These are phyloP conservation scores for Mimosa pudica DNA, from an alignment of 306 rosid species.

Conservation along the genomic window DNA sequence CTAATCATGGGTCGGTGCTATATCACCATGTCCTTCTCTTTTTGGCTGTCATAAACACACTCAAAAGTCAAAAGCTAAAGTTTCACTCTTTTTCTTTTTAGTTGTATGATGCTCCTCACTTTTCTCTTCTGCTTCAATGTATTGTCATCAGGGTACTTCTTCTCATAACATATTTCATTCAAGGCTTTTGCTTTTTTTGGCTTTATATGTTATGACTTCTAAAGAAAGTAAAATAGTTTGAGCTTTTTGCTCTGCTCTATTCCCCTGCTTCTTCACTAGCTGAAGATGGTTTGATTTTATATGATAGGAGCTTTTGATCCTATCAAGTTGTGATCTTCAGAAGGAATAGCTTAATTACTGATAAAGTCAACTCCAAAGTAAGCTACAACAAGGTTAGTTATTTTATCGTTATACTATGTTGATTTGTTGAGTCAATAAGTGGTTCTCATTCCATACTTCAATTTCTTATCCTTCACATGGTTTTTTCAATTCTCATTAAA, in stretches of 20 bases:
- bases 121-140: slow-evolving; percentile 21
- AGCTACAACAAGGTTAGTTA: slow-evolving; percentile 37
- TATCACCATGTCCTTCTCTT: slow-evolving; percentile 55
- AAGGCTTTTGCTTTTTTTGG: slow-evolving; percentile 8
- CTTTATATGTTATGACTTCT: slow-evolving; percentile 7
- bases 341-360: slow-evolving; percentile 35
- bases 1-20: slow-evolving; percentile 71
- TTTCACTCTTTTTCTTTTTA: slow-evolving; percentile 19
- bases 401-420: slow-evolving; percentile 16
- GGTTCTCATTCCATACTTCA: slow-evolving; percentile 30
- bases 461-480: slow-evolving; percentile 2
- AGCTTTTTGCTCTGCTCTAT: neutral
- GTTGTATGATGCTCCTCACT: slow-evolving; percentile 7
- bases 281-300: slow-evolving; percentile 46
- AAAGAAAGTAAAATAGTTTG: slow-evolving; percentile 35
- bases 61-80: slow-evolving; percentile 48
- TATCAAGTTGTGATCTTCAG: slow-evolving; percentile 13
- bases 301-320: slow-evolving; percentile 40
- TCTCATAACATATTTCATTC: slow-evolving; percentile 1
- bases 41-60: slow-evolving; percentile 63
- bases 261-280: slow-evolving; percentile 22
- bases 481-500: slow-evolving; percentile 9
- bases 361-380: slow-evolving; percentile 51
- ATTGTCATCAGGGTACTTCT: slow-evolving; percentile 18
- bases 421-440: slow-evolving; percentile 28